Evolutionary conservation across 1,284 basidiomycete species (phyloP).

Genomic region (Sporisorium iseilematis-ciliati): DNA sequence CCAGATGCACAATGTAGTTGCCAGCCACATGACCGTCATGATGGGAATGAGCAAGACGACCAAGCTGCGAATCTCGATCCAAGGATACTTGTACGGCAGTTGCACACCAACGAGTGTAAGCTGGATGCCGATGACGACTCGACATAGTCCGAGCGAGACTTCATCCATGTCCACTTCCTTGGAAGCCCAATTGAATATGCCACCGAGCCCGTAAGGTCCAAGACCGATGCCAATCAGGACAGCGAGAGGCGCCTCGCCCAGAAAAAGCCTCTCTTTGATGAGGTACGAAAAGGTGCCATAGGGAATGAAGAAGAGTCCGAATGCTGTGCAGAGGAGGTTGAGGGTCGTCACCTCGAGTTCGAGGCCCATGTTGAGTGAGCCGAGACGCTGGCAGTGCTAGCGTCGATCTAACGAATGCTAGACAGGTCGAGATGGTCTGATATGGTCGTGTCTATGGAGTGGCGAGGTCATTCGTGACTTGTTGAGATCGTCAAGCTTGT

Average conservation of each 20-base stretch:
- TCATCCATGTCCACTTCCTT: slow-evolving; percentile 43
- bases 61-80: slow-evolving; percentile 49
- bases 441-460: not conserved
- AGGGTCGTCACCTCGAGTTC: slow-evolving; percentile 41
- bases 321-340: slow-evolving; percentile 49
- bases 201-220: slow-evolving; percentile 55
- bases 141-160: slow-evolving; percentile 49
- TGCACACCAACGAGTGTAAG: slow-evolving; percentile 60
- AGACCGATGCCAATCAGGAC: slow-evolving; percentile 56
- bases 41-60: slow-evolving; percentile 52
- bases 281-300: slow-evolving; percentile 59
- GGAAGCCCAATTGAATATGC: slow-evolving; percentile 45
- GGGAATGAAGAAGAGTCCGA: slow-evolving; percentile 51
- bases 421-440: not conserved
- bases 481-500: not conserved
- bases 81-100: slow-evolving; percentile 59
- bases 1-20: slow-evolving; percentile 52
- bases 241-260: slow-evolving; percentile 62
- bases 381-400: not conserved
- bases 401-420: slow-evolving; percentile 1
- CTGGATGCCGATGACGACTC: slow-evolving; percentile 60
- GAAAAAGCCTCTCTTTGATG: slow-evolving; percentile 59
- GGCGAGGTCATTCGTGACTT: slow-evolving; percentile 12
- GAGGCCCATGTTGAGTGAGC: slow-evolving; percentile 22
- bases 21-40: slow-evolving; percentile 62